Base-by-base conservation (phyloP, 345 rosid species). In the Pseudoturritis turrita region DNA sequence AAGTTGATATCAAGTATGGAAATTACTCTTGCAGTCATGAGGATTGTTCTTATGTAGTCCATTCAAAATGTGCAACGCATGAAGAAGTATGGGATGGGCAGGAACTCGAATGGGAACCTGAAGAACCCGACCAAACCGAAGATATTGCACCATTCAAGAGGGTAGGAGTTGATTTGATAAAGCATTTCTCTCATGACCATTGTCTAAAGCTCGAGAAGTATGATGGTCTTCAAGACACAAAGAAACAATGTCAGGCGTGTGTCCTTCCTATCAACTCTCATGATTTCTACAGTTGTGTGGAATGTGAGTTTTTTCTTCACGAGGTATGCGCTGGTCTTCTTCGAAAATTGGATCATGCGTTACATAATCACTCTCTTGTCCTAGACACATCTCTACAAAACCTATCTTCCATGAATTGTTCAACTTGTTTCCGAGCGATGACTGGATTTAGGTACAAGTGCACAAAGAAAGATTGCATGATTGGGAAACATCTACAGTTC, bases 241-340 rank as follows among this genome's bases (percentile, higher is more conserved):
- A 52, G 28, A 52, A 43, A 7, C 41, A 53, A 13, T 67, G 61
- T 40, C 18, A 66, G 18, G 61, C 50, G 1, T 66, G 61, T 17
- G 6, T 23, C 36, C 49, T 65, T 44, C 36, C 3, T 39, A 57
- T 57, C 7, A 55, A 56, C 44, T n/a, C 45, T 69, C 1, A 2
- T 22, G 17, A 59, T n/a, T 58, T 58, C 49, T 70, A 69, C 56
- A 69, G 22, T 0, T 69, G 73, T 1, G 0, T 44, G 7, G 33
- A 69, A 6, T 69, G 73, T 56, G 55, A 56, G 0, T 56, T 44
- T 9, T 56, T 19, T 44, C 56, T 69, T 5, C 73, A 69, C 25
- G 56, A 81, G 78, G 64, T 80, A 71, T 80, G 84, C 71, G 79
- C 65, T 25, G 23, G 35, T 79, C 82, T 74, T 80, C 80, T 77